Evolutionary conservation across 164 flowering plant species (phyloP), one percentile per base, ranked within the genome.

Genomic region (Saururus chinensis): DNA sequence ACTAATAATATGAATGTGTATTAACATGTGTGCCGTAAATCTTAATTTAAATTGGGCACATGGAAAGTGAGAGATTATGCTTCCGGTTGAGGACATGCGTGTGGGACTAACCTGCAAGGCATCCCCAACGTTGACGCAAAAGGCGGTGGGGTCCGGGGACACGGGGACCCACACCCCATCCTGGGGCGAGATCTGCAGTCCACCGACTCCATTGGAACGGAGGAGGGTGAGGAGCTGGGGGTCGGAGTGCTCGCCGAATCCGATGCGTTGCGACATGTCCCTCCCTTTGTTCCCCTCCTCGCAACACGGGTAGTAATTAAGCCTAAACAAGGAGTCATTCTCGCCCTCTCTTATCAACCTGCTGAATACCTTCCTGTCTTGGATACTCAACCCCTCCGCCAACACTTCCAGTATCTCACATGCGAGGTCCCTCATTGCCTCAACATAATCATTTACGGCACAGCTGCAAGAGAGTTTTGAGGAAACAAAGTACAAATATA

Each of bases 231-330:
- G 23, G 73, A 86, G 78, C 81, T 84, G 89, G 71, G 87, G 86
- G 72, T 84, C 89, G 1, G 84, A 66, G 63, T 86, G 92, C 73
- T 78, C 92, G 5, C 93, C 93, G 55, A 86, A 78, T 1, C 89
- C 93, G 45, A 84, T 72, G 61, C 53, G 69, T n/a, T 60, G 85
- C 70, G 4, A 67, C 68, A 45, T 45, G 5, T 60, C 40, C 66
- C 71, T 81, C 52, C 19, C 59, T 24, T 11, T 11, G 42, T 26
- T 40, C 53, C 48, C 11, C 19, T 11, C 67, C 30, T 24, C 9
- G 42, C 30, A 23, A 19, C 41, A 45, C n/a, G 90, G 98, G 68
- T 89, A 92, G 84, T 84, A 82, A 77, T 92, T 92, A 64, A 92
- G 66, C 65, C 96, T 67, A n/a, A 89, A 66, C 30, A 83, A 41